Base-by-base conservation (phyloP, 805 yeast species). In the Candida pseudoglaebosa region DNA sequence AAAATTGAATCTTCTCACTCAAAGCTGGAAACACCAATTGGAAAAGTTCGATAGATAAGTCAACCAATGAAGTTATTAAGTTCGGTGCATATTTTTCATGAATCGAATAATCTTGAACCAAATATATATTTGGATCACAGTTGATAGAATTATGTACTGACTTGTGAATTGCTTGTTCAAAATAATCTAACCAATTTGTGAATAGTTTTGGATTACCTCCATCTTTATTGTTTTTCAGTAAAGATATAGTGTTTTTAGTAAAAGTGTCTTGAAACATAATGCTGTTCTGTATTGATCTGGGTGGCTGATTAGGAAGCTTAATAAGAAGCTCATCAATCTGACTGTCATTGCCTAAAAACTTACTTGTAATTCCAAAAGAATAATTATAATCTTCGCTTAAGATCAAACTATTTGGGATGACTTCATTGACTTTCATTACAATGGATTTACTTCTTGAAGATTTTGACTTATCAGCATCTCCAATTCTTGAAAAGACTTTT, bases 1-100 rank as follows among this genome's bases (percentile, higher is more conserved):
- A 88, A 41, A 83, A 81, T 52, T 91, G 97, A 38, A 93, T 84
- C 44, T 87, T 85, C 4, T 77, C 61, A 5, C 90, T 78, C 47
- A 91, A 73, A 41, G 71, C 67, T 0, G 95, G 86, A 46, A 91
- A 83, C 1, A 84, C 70, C 6, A 73, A 53, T 4, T 85, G 78
- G 53, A 89, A 86, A 1, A 90, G 68, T 43, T 83, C 88, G 52
- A 91, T 79, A 0, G 96, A 82, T 2, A 75, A 55, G 59, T 91
- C 96, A n/a, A 88, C 73, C 2, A 85, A 54, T 3, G 69, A 56
- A 0, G 70, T 63, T 3, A 56, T 40, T 17, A 69, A 48, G 17
- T 46, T 48, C 0, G 66, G 41, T 1, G 69, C 49, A 39, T 41
- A 56, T 21, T 43, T 43, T n/a, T 58, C 49, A 13, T 42, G 38